Conservation (phyloP, 257 asterid genomes). For the Capsicum pubescens region DNA sequence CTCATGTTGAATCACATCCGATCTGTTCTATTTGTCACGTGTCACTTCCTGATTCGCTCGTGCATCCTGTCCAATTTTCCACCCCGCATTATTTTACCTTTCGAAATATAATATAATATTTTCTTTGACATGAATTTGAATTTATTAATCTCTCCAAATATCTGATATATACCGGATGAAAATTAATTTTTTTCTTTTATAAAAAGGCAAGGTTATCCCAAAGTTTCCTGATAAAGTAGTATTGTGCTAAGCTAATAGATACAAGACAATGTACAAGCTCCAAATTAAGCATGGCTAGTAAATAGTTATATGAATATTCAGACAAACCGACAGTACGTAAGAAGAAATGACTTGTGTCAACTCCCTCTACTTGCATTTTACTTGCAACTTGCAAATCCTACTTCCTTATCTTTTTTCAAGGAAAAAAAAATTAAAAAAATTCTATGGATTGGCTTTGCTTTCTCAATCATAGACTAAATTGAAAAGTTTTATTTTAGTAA, state of each 20-base stretch:
- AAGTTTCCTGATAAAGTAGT: not conserved
- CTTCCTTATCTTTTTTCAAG: not conserved
- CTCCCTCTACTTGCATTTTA: not conserved
- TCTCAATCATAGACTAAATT: not conserved
- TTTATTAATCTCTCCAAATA: not conserved
- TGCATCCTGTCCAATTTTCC: too few relatives aligned
- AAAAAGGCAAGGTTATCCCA: not conserved
- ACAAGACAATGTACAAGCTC: not conserved
- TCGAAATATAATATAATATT: too few relatives aligned
- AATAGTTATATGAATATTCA: not conserved
- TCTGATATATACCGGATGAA: too few relatives aligned
- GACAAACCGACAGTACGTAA: not conserved
- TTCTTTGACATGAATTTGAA: too few relatives aligned
- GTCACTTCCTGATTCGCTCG: too few relatives aligned
- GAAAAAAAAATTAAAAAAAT: not conserved
- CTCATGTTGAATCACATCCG: too few relatives aligned
- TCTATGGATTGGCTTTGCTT: not conserved
- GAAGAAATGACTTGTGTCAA: not conserved
- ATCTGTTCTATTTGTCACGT: too few relatives aligned
- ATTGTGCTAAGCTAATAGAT: too few relatives aligned
- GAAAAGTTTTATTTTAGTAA: too few relatives aligned
- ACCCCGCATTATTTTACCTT: too few relatives aligned
- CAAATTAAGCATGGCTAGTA: not conserved
- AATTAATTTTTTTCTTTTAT: too few relatives aligned
- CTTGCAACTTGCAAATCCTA: not conserved